phyloP scores from a whole-genome alignment of 148 eudicot species.

The Euryodendron excelsum region DNA sequence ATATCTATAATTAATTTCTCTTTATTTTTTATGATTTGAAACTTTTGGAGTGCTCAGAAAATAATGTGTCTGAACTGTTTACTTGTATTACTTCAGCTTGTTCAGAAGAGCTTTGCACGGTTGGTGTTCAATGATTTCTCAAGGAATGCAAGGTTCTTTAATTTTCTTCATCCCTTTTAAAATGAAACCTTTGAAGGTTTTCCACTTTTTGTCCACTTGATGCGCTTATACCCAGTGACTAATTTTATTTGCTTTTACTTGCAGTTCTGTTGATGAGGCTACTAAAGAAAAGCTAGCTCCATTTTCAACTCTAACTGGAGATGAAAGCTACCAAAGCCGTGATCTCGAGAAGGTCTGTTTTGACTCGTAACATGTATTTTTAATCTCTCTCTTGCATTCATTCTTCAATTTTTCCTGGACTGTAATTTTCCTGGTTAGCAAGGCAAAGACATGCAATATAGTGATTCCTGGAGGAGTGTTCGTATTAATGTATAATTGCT shows the following conservation, averaged over 20 bases:
- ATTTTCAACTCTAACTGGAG: slow-evolving; percentile 59
- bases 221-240: neutral
- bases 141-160: slow-evolving; percentile 76
- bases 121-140: slow-evolving; percentile 69
- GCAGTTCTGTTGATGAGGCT: slow-evolving; percentile 74
- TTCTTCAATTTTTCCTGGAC: neutral
- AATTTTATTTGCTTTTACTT: slow-evolving; percentile 14
- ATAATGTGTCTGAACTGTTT: slow-evolving; percentile 16
- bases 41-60: neutral
- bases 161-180: slow-evolving; percentile 5
- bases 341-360: slow-evolving; percentile 91
- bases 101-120: slow-evolving; percentile 95
- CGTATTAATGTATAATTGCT: neutral
- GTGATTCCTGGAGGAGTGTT: neutral
- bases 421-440: neutral
- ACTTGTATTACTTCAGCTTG: slow-evolving; percentile 66
- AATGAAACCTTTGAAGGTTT: neutral
- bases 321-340: slow-evolving; percentile 89
- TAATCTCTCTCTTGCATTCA: neutral
- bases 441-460: neutral
- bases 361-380: neutral
- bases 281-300: slow-evolving; percentile 83
- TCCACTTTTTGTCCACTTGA: slow-evolving; percentile 7
- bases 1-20: neutral
- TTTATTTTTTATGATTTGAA: neutral